Evolutionary conservation across 1,139 yeast species (phyloP), one percentile per base, ranked within the genome.

Genomic region (Blastobotrys persicus): DNA sequence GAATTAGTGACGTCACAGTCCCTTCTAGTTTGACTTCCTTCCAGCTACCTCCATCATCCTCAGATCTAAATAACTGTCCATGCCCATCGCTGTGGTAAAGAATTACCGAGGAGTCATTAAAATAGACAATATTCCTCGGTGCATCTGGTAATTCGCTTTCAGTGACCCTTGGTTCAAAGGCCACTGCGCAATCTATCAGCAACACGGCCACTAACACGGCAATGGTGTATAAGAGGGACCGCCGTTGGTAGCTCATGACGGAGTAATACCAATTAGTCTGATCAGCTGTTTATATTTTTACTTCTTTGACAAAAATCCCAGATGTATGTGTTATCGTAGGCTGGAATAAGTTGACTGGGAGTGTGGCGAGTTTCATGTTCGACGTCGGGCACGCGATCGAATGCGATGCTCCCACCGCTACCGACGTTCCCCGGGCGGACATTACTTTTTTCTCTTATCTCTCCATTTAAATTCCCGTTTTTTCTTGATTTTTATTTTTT

Each of bases 21-120:
- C 20, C 62, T 53, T 67, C 54, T 9, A 55, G 44, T n/a, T 59
- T 69, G 45, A 77, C 65, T 12, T 58, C 56, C 0, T 65, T 56
- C 84, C 87, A 86, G 0, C 71, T 61, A 16, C 63, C 71, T 5
- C 94, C 94, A 56, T 82, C 80, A 60, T 85, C 77, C 13, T 63
- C 68, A 0, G 91, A 82, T 7, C 76, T 58, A 35, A 55, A 67
- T 2, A 81, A 63, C 3, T 55, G 50, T 7, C 59, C 58, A 17
- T 71, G 71, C 7, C 31, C 48, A 9, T 46, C 46, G 18, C 46
- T 45, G 41, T 74, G 63, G 11, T 72, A 68, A 37, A 85, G 56
- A 4, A 83, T 60, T 2, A 56, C 56, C 18, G 59, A 51, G 33
- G 57, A 55, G 39, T 55, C 59, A 42, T 52, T 51, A 44, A 58